These are phyloP conservation scores for Podaxis carcinomalis DNA, from an alignment of 768 basidiomycete genomes.

Conservation along the genomic window DNA sequence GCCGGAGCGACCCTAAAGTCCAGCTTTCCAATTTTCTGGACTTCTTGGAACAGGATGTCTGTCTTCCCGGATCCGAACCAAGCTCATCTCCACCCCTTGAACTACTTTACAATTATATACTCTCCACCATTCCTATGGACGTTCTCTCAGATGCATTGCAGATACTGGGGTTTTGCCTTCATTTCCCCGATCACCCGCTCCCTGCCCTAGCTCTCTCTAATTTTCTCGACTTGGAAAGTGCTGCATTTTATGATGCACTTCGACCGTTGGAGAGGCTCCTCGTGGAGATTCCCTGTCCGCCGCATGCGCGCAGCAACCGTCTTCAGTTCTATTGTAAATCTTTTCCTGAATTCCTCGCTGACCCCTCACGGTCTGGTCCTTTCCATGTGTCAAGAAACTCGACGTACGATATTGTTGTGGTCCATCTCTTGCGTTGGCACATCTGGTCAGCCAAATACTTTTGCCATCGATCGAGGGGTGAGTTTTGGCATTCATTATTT, in stretches of 20 bases:
- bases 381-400: not conserved
- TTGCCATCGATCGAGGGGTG: not conserved
- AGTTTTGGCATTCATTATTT: not conserved
- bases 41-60: not conserved
- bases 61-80: not conserved
- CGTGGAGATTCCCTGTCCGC: not conserved
- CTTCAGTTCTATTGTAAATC: not conserved
- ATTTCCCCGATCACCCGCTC: not conserved
- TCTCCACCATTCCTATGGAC: not conserved
- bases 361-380: not conserved
- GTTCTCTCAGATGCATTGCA: not conserved
- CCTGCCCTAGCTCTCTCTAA: not conserved
- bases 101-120: not conserved
- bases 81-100: not conserved
- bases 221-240: not conserved
- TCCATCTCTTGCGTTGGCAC: not conserved
- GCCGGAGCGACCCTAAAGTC: not conserved
- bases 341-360: not conserved
- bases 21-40: not conserved
- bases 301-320: not conserved
- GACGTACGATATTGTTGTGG: not conserved
- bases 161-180: not conserved
- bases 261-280: not conserved
- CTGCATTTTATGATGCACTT: not conserved
- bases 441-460: not conserved